A percentile compares a stretch with the other conserved stretches of the same genome.
phyloP scores from a whole-genome alignment of 345 rosid species.

The Eucalyptus erythrocorys region DNA sequence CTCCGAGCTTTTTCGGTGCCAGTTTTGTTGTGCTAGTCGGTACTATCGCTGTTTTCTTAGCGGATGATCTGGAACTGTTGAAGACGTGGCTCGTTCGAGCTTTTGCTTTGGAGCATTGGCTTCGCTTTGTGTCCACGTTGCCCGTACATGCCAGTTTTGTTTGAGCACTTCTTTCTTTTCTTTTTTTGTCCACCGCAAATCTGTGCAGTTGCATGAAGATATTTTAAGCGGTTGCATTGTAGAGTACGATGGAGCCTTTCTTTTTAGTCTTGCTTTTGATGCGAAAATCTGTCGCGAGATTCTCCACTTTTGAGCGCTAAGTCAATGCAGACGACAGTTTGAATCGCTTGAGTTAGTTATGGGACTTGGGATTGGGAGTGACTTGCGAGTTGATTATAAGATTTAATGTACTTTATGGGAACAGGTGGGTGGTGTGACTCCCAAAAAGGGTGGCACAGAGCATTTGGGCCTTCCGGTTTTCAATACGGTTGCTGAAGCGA shows the following conservation, averaged over 20 bases:
- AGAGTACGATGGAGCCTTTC: not conserved
- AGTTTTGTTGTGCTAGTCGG: not conserved
- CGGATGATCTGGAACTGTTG: not conserved
- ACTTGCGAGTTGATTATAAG: not conserved
- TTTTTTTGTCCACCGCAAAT: not conserved
- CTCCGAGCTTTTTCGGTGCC: not conserved
- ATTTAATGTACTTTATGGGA: not conserved
- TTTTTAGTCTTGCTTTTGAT: not conserved
- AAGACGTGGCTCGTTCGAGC: not conserved
- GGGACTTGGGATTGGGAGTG: not conserved
- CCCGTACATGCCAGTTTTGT: not conserved
- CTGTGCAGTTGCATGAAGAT: not conserved
- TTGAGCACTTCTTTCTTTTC: not conserved
- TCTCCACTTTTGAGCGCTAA: not conserved
- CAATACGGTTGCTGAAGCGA: conserved; percentile 91
- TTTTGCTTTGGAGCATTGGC: not conserved
- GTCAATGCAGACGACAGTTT: not conserved
- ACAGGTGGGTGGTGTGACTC: conserved; percentile 97
- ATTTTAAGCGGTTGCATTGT: not conserved
- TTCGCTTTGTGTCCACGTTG: not conserved
- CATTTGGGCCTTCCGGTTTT: conserved; percentile 95
- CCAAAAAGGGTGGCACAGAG: conserved; percentile 95
- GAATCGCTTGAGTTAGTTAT: not conserved
- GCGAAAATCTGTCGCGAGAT: not conserved
- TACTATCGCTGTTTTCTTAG: not conserved